A percentile compares a stretch with the other conserved stretches of the same genome.
Conservation (phyloP, 495 filamentous ascomycete genomes). For the Hyphodiscus hymeniophilus region DNA sequence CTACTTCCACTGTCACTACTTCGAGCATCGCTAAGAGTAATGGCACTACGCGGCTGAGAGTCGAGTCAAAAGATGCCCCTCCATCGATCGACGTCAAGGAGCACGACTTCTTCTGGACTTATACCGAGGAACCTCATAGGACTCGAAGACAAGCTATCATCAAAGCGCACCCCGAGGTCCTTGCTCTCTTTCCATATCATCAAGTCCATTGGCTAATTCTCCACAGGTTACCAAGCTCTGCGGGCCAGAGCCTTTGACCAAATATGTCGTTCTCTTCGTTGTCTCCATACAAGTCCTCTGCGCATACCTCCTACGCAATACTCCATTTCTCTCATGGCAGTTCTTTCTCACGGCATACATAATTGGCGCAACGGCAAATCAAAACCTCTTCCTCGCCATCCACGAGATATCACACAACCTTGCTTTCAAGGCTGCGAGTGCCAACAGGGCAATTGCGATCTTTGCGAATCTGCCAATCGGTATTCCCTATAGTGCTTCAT, state of each 20-base stretch:
- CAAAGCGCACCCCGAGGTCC: constrained; percentile 95
- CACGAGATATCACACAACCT: constrained; percentile 99
- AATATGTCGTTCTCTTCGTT: constrained; percentile 82
- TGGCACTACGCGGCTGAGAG: constrained; percentile 3
- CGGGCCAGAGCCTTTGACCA: constrained; percentile 91
- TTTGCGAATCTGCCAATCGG: constrained; percentile 95
- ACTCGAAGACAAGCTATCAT: constrained; percentile 89
- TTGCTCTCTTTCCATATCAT: background rate
- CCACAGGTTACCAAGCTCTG: constrained; percentile 90
- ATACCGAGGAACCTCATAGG: constrained; percentile 95
- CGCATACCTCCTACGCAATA: constrained; percentile 72
- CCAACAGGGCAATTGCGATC: constrained; percentile 80
- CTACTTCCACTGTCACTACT: constrained; percentile 15
- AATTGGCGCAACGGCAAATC: constrained; percentile 92
- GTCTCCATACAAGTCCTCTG: constrained; percentile 73
- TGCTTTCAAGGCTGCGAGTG: constrained; percentile 77
- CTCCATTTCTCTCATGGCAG: constrained; percentile 69
- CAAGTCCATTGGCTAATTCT: constrained; percentile 10
- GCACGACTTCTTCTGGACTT: constrained; percentile 74
- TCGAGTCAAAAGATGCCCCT: background rate
- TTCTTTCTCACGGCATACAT: constrained; percentile 87
- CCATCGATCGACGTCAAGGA: constrained; percentile 12
- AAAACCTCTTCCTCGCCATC: constrained; percentile 97
- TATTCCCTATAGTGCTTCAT: constrained; percentile 91
- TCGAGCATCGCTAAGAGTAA: background rate